Conservation (phyloP, 139 green algal genomes). For the Desmodesmus armatus region DNA sequence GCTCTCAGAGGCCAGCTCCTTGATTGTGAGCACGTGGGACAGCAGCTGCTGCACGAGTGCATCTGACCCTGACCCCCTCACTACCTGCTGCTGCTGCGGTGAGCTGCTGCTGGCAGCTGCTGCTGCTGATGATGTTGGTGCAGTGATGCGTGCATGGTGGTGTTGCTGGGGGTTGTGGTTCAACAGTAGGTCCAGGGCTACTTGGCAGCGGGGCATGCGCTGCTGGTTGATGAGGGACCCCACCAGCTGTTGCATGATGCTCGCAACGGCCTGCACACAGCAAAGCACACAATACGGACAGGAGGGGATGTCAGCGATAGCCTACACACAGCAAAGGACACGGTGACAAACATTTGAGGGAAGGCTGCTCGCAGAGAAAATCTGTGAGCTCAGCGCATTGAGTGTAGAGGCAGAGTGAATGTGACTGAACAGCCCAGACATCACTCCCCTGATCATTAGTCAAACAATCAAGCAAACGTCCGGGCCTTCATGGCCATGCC, state of each 20-base stretch:
- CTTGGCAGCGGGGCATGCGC: not conserved
- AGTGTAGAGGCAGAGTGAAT: not conserved
- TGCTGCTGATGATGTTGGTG: not conserved
- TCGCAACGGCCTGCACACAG: not conserved
- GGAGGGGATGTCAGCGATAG: not conserved
- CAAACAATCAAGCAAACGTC: not conserved
- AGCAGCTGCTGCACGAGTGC: constrained; percentile 12
- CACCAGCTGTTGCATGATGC: constrained; percentile 33
- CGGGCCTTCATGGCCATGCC: not conserved
- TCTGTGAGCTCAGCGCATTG: no score
- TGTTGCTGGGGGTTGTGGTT: constrained; percentile 9
- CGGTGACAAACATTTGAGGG: no score
- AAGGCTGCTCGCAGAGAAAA: no score
- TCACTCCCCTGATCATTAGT: not conserved
- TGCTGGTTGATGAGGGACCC: constrained; percentile 28
- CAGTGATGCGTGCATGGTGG: not conserved
- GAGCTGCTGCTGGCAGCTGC: not conserved
- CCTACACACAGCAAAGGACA: not conserved
- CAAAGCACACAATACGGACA: not conserved
- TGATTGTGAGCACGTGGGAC: not conserved
- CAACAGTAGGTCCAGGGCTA: constrained; percentile 29
- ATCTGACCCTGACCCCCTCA: no score
- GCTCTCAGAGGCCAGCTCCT: constrained; percentile 23
- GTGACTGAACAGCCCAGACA: not conserved
- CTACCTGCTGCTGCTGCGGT: not conserved